Conservation (phyloP, 495 filamentous ascomycete genomes). For the Aspergillus haitiensis region DNA sequence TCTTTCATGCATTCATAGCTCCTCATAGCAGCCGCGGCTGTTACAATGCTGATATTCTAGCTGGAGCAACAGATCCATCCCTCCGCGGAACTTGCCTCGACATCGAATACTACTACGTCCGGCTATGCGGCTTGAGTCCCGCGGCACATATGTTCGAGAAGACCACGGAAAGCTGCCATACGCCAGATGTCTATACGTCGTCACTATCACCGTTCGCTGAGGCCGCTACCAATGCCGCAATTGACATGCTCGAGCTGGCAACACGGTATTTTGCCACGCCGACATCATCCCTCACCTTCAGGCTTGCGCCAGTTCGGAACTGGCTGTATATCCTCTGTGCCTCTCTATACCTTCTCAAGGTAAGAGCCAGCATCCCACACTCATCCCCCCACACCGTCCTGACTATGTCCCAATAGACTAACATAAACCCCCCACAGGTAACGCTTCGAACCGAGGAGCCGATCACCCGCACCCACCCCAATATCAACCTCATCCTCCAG, state of each 20-base stretch:
- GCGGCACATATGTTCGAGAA: conserved; percentile 3
- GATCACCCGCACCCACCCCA: not conserved
- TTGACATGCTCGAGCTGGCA: not conserved
- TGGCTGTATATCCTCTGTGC: conserved; percentile 8
- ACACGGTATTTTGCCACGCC: not conserved
- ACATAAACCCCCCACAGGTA: not conserved
- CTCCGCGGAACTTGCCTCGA: not conserved
- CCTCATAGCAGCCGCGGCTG: not conserved
- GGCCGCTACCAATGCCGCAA: not conserved
- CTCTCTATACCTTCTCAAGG: conserved; percentile 7
- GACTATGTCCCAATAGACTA: not conserved
- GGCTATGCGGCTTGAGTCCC: conserved; percentile 4
- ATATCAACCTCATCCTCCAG: not conserved
- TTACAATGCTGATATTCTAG: not conserved
- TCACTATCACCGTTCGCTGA: not conserved
- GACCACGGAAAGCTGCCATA: not conserved
- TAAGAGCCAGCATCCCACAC: not conserved
- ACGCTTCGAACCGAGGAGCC: not conserved
- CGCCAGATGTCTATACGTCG: not conserved
- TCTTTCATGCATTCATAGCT: not conserved
- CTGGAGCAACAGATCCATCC: not conserved
- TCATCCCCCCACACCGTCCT: not conserved
- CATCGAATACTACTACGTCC: conserved; percentile 9
- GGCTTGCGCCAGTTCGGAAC: not conserved
- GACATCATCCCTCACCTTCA: not conserved